Conservation (phyloP, 768 basidiomycete genomes). For the Flagelloscypha sp. region DNA sequence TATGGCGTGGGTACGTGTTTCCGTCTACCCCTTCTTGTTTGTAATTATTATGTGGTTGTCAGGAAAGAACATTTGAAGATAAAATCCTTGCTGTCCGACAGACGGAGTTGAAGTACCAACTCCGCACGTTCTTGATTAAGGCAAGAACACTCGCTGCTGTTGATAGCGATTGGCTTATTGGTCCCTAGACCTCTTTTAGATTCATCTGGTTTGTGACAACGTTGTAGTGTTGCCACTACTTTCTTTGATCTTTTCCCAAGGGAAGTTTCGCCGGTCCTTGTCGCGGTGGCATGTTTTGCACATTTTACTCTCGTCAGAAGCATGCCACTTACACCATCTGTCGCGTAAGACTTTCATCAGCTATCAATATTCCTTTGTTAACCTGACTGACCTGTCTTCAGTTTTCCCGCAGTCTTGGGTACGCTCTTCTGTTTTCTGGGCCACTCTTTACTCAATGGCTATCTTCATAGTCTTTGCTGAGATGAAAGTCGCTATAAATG, state of each 20-base stretch:
- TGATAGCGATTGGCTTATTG: no score
- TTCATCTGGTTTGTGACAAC: no score
- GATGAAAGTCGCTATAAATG: constrained; percentile 54
- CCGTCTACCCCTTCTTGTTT: neutral
- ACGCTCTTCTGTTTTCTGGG: no score
- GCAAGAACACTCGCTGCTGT: constrained; percentile 11
- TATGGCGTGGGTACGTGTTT: no score
- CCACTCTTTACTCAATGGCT: constrained; percentile 5
- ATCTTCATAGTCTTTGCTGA: constrained; percentile 44
- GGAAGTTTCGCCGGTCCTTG: constrained; percentile 24
- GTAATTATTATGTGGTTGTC: no score
- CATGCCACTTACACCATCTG: constrained; percentile 49
- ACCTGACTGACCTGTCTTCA: no score
- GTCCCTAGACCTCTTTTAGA: no score
- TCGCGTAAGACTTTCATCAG: constrained; percentile 49
- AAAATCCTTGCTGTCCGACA: constrained; percentile 44
- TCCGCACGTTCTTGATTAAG: constrained; percentile 55
- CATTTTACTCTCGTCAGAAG: constrained; percentile 45
- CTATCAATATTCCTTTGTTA: constrained; percentile 14
- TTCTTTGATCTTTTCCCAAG: constrained; percentile 6
- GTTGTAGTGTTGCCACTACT: neutral
- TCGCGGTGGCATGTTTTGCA: constrained; percentile 26
- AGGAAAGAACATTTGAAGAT: constrained; percentile 59
- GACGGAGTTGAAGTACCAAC: constrained; percentile 53
- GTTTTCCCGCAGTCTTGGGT: constrained; percentile 87